Percentiles rank a stretch among this genome's conserved stretches.
These are phyloP conservation scores for Diutina pseudorugosa DNA, from an alignment of 1,139 yeast species.

Conservation along the genomic window DNA sequence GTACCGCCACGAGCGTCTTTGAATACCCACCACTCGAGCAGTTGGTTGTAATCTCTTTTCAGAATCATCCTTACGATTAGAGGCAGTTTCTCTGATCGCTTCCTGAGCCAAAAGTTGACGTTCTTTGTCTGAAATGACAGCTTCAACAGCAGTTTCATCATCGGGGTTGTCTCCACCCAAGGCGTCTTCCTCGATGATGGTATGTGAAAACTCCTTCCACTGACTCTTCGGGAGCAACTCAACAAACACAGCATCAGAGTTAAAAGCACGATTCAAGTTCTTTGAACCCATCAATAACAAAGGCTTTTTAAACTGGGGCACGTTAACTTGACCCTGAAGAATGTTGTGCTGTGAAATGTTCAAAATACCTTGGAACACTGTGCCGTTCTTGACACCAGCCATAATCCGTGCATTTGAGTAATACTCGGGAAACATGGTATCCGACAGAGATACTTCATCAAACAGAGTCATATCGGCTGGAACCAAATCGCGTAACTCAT, in stretches of 20 bases:
- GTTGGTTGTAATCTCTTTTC: slow-evolving; percentile 65
- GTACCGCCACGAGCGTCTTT: slow-evolving; percentile 89
- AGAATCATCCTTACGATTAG: slow-evolving; percentile 14
- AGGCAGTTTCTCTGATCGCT: slow-evolving; percentile 47
- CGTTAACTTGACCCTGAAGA: slow-evolving; percentile 73
- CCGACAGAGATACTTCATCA: slow-evolving; percentile 23
- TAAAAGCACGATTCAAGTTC: slow-evolving; percentile 79
- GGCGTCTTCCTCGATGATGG: slow-evolving; percentile 64
- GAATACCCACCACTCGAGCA: slow-evolving; percentile 79
- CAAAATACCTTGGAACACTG: slow-evolving; percentile 75
- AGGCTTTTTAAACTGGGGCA: slow-evolving; percentile 70
- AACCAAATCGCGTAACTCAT: slow-evolving; percentile 66
- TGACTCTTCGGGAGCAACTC: slow-evolving; percentile 76
- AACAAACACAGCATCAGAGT: slow-evolving; percentile 84
- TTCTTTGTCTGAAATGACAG: slow-evolving; percentile 62
- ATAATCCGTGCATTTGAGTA: slow-evolving; percentile 70
- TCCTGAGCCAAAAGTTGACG: slow-evolving; percentile 65
- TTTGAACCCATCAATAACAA: slow-evolving; percentile 73
- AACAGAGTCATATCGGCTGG: slow-evolving; percentile 33
- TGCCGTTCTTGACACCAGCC: slow-evolving; percentile 86
- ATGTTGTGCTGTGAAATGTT: slow-evolving; percentile 78
- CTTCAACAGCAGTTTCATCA: slow-evolving; percentile 35
- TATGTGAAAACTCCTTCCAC: slow-evolving; percentile 81
- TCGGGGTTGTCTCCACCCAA: slow-evolving; percentile 52
- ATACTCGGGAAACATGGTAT: slow-evolving; percentile 62